Evolutionary conservation across 306 rosid genomes (phyloP).

Genomic region (Malus orientalis): DNA sequence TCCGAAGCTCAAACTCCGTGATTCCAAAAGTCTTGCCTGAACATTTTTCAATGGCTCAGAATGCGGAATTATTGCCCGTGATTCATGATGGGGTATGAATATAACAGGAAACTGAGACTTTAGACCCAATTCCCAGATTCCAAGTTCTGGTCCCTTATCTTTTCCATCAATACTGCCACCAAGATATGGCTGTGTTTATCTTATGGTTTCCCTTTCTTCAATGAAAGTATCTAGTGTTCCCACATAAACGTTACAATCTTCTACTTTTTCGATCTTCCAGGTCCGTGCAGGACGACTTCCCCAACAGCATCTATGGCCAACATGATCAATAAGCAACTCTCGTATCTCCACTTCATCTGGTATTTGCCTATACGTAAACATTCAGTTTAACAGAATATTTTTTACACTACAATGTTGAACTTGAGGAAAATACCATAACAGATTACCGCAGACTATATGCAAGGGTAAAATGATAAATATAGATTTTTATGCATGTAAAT

Average conservation of each 20-base stretch:
- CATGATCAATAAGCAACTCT: constrained; percentile 85
- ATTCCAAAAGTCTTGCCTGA: constrained; percentile 42
- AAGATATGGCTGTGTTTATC: constrained; percentile 55
- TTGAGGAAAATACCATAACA: not conserved
- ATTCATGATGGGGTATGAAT: constrained; percentile 52
- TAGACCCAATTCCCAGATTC: constrained; percentile 90
- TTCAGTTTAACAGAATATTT: not conserved
- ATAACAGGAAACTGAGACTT: constrained; percentile 83
- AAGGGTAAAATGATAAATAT: not conserved
- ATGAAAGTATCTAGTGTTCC: constrained; percentile 89
- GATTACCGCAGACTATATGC: not conserved
- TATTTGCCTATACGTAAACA: constrained; percentile 34
- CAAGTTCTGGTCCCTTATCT: constrained; percentile 65
- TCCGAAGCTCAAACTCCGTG: not conserved
- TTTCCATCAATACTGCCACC: constrained; percentile 67
- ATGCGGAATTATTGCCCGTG: constrained; percentile 65
- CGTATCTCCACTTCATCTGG: constrained; percentile 93
- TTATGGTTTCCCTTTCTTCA: constrained; percentile 75
- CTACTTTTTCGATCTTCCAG: constrained; percentile 80
- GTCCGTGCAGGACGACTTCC: constrained; percentile 97
- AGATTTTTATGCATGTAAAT: not conserved
- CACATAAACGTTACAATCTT: constrained; percentile 88
- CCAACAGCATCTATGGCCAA: constrained; percentile 98
- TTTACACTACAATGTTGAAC: not conserved
- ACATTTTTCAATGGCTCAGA: constrained; percentile 78